phyloP scores from a whole-genome alignment of 208 protist species.

The Acanthamoeba culbertsoni region DNA sequence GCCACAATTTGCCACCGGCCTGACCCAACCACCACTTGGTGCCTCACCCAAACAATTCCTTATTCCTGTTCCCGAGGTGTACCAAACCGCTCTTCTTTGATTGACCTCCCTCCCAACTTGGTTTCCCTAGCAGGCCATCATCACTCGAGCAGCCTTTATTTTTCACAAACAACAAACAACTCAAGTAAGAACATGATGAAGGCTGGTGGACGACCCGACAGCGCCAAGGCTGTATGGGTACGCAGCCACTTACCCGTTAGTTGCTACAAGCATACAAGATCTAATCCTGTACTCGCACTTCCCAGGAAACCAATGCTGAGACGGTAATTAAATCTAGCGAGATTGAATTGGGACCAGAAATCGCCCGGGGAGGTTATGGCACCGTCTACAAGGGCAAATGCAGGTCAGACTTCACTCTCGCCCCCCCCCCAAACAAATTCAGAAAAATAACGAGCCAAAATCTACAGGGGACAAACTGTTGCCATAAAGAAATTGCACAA shows the following conservation, averaged over 20 bases:
- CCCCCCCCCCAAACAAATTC: neutral
- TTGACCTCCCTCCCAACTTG: too few relatives aligned
- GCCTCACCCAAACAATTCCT: too few relatives aligned
- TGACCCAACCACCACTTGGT: too few relatives aligned
- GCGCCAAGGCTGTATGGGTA: neutral
- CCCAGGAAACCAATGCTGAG: neutral
- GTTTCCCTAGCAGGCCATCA: neutral
- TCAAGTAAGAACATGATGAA: neutral
- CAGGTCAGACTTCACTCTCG: neutral
- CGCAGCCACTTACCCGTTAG: neutral
- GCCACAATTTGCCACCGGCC: too few relatives aligned
- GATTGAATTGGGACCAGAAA: neutral
- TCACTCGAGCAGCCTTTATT: neutral
- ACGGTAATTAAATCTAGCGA: neutral
- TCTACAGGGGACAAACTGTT: neutral
- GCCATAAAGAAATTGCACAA: slow-evolving; percentile 46
- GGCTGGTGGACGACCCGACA: neutral
- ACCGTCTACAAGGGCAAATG: slow-evolving; percentile 51
- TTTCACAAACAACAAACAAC: neutral
- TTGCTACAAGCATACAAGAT: neutral
- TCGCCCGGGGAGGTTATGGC: slow-evolving; percentile 14
- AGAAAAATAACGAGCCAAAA: too few relatives aligned
- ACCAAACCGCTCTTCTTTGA: too few relatives aligned
- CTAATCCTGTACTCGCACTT: neutral
- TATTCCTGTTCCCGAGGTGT: too few relatives aligned